Evolutionary conservation across 164 flowering plant genomes (phyloP), one percentile per base, ranked within the genome.

Genomic region (Protea cynaroides): DNA sequence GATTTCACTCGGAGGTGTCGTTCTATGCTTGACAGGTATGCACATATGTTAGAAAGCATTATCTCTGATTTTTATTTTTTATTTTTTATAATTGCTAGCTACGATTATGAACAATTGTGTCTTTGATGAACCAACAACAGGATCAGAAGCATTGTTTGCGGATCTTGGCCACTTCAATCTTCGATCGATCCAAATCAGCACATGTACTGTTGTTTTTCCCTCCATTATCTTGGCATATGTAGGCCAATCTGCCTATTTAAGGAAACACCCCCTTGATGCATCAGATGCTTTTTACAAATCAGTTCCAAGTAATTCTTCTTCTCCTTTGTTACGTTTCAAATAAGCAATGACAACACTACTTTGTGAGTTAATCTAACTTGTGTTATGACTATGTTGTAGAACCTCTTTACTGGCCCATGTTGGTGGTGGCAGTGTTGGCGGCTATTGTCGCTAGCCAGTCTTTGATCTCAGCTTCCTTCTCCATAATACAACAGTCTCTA

Each of bases 141-240:
- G 69, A 58, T 46, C 71, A 25, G 66, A 73, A 58, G 71, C 68
- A 0, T 3, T 70, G 50, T 70, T 74, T 29, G 71, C 67, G 15
- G 71, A 70, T 56, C 44, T 70, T 24, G 67, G 73, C 1, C 70
- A 69, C 53, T 73, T 65, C 66, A 61, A 10, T 0, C 67, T 74
- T 6, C 59, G 49, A 19, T 70, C 70, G 1, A 63, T 74, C 15
- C 74, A 66, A 23, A 62, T 74, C 25, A 74, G 77, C 47, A 60
- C 58, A 58, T 74, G 73, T 19, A 7, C 60, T 1, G 17, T 74
- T 11, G 36, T 47, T 18, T 66, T 53, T 44, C 77, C 77, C 0
- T 59, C 77, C 15, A 36, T 74, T n/a, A 10, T 74, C 3, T 8
- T 62, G 0, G 74, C 77, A 2, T 74, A 74, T 56, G 51, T 12